Conservation (phyloP, 1,139 yeast species). For the Pichia sp. region DNA sequence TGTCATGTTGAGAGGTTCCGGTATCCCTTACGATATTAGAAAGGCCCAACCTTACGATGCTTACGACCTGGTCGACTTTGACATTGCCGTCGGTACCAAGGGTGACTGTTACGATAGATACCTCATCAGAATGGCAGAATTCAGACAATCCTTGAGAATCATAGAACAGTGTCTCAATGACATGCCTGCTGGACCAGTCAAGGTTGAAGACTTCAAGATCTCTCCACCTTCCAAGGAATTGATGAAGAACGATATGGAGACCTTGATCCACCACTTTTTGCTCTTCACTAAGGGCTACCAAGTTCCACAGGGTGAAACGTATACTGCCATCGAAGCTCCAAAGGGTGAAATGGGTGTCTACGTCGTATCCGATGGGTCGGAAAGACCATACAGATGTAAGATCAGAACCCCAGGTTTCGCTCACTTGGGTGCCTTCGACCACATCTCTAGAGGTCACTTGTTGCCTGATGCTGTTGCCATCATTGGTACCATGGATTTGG, state of each 20-base stretch:
- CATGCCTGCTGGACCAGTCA: conserved; percentile 90
- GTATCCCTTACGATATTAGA: conserved; percentile 83
- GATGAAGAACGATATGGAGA: conserved; percentile 94
- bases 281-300: conserved; percentile 84
- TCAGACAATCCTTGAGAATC: conserved; percentile 85
- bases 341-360: conserved; percentile 95
- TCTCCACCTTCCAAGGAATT: conserved; percentile 75
- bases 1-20: conserved; percentile 88
- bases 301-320: conserved; percentile 89
- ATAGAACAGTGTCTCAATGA: conserved; percentile 87
- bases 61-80: conserved; percentile 80
- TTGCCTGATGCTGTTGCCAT: conserved; percentile 92
- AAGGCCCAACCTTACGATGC: conserved; percentile 90
- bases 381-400: conserved; percentile 89
- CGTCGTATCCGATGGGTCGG: conserved; percentile 84
- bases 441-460: conserved; percentile 79
- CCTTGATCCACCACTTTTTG: conserved; percentile 83
- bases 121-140: conserved; percentile 84
- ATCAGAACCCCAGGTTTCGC: conserved; percentile 94
- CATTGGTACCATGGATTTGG: conserved; percentile 93
- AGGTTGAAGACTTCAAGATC: conserved; percentile 85
- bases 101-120: conserved; percentile 94
- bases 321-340: conserved; percentile 91
- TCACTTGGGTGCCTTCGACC: conserved; percentile 84
- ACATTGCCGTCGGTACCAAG: conserved; percentile 77